Evolutionary conservation across 2,329 filamentous ascomycete species (phyloP).

Genomic region (Fragosphaeria purpurea): DNA sequence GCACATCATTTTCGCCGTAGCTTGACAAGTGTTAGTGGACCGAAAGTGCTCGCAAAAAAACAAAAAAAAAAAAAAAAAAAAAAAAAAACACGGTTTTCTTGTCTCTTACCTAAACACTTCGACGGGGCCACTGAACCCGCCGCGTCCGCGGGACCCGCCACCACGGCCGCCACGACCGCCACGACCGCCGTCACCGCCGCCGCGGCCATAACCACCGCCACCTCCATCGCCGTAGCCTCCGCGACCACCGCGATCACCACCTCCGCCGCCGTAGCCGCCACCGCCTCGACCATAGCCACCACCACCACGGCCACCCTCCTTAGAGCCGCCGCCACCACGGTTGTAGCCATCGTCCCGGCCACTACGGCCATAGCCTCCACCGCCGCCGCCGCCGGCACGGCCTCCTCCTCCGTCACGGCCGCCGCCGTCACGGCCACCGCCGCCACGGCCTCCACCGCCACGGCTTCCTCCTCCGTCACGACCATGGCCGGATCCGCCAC

Average conservation of each 20-base stretch:
- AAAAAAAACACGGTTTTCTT: no score
- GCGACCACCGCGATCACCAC: constrained; percentile 8
- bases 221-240: constrained; percentile 15
- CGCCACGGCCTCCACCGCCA: constrained; percentile 9
- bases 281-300: constrained; percentile 9
- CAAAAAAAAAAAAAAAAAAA: not conserved
- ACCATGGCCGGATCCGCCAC: constrained; percentile 13
- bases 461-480: constrained; percentile 11
- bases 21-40: not conserved
- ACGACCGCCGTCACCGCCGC: constrained; percentile 13
- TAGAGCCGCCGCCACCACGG: constrained; percentile 10
- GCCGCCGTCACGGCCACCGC: constrained; percentile 8
- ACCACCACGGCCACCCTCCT: constrained; percentile 10
- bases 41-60: not conserved
- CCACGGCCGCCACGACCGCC: constrained; percentile 10
- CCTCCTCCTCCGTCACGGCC: constrained; percentile 7
- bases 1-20: not conserved
- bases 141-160: constrained; percentile 1
- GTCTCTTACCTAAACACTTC: constrained; percentile 1
- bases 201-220: constrained; percentile 13
- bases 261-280: constrained; percentile 13
- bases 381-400: constrained; percentile 9
- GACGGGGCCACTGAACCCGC: not conserved
- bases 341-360: constrained; percentile 6
- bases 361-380: constrained; percentile 16